Evolutionary conservation across 768 basidiomycete species (phyloP), one percentile per base, ranked within the genome.

Genomic region (Gelatoporia subvermispora): DNA sequence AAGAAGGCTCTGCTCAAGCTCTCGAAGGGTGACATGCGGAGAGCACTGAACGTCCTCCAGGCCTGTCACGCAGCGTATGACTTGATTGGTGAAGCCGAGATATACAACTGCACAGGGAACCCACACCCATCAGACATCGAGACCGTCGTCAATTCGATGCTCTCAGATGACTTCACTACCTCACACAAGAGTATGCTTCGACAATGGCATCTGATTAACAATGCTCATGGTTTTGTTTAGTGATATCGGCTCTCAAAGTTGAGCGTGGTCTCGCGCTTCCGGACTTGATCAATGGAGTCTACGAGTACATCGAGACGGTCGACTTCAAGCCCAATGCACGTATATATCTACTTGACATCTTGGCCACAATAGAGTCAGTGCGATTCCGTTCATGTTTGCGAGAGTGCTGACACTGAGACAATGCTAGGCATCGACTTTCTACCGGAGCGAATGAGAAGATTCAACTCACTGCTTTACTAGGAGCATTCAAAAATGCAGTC

Each of bases 31-130:
- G 96, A 99, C 66, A 99, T 99, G 96, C 82, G 96, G 51, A 74
- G 96, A 51, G 96, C 94, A 2, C 73, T 99, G 16, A 98, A 96
- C 62, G 87, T 99, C 23, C 73, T 99, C 17, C 96, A 99, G 70
- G 96, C 96, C 0, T 99, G 96, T 61, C 93, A 98, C 65, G 94
- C 96, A 15, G 96, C 95, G 3, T 99, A 97, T 63, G 91, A 94
- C 37, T 65, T 78, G 9, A 82, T 84, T 25, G 88, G 89, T 48
- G 94, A 97, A 68, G 81, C 82, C 0, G 93, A 96, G 54, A 82
- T 99, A 20, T 99, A 98, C 66, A 91, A 87, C 56, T 98, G 95
- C 65, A 98, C 96, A 0, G 96, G 96, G 35, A 94, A 84, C 57
- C 96, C 96, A 17, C 93, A 97, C 64, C 96, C 96, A 0, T 77